Base-by-base conservation (phyloP, 2,329 filamentous ascomycete genomes). In the Beauveria australis region DNA sequence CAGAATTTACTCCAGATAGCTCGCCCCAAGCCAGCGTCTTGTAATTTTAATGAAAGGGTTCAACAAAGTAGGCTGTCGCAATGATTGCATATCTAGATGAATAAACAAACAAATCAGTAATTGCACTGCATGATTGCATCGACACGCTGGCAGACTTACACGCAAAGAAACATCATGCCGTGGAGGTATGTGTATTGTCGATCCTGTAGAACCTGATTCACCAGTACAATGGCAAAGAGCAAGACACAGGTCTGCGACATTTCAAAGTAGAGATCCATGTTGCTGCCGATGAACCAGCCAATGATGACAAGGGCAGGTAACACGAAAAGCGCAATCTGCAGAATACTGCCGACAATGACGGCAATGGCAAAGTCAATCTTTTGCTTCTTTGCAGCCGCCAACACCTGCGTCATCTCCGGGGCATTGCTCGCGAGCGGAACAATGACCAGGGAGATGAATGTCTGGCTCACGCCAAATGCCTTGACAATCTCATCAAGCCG, bases 261-360 rank as follows among this genome's bases (percentile, higher is more conserved):
- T 48, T 64, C 61, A 48, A 64, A 64, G 44, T 64, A 63, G 1
- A 64, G 49, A 24, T 63, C 61, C 63, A 64, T 62, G 18, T 30
- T 48, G 28, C 54, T 57, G 16, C 53, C 55, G 3, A 59, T 43
- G 19, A 52, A 8, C 63, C 63, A 64, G 1, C 63, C 63, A n/a
- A 63, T 28, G 22, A 64, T 41, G 19, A 64, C 63, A 5, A 64
- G 55, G 5, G 60, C 46, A 3, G 63, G 63, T 40, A 64, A 33
- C 18, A 64, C 63, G 58, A 64, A 63, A 24, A 64, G 48, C 3
- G 63, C 59, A 55, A 64, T 64, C 56, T 64, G 63, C 48, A 64
- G 18, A 14, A 64, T 64, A 49, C 63, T 64, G 24, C 61, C 63
- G 5, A 64, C 62, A n/a, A 64, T 64, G 41, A 64, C 63, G 3